Base-by-base conservation (phyloP, 129 eudicot species). In the Artemisia annua region DNA sequence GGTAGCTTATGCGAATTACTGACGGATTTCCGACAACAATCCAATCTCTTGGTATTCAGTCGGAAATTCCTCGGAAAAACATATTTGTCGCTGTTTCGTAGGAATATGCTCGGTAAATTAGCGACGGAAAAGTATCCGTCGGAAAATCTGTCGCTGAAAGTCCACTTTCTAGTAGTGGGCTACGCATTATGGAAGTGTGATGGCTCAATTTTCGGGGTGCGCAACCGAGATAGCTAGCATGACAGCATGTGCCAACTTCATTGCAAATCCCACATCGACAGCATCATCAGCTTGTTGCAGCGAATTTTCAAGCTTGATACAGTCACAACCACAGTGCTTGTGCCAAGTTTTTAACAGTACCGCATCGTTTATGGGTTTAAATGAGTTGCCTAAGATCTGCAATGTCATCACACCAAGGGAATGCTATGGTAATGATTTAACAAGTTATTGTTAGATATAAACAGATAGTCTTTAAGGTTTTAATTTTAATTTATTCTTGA, bases 171-270 rank as follows among this genome's bases (percentile, higher is more conserved):
- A n/a, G n/a, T n/a, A n/a, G n/a, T n/a, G n/a, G n/a, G n/a, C n/a
- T n/a, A n/a, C 19, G 20, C 53, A 86, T 35, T 89, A 75, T 77
- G 44, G 68, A 0, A 78, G 86, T 50, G 68, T 78, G 26, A 65
- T 22, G 19, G 90, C 88, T 50, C 92, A 89, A 57, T 66, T 67
- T 4, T 56, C 74, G 8, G 74, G 80, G 61, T 75, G 74, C 68
- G 67, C 80, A 12, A 75, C 59, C 26, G 80, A n/a, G 74, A 16
- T 75, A 39, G 32, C 62, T 61, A 77, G 76, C 17, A 59, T 77
- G 81, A 61, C 81, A 16, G 64, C 71, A 3, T 77, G 81, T 55
- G 44, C 70, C 2, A 77, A 30, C 70, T 77, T 69, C 65, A 77
- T 70, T 66, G 67, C 68, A 2, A 67, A 67, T 12, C 46, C 57